These are phyloP conservation scores for Phoma sp. DNA, from an alignment of 2,329 filamentous ascomycete genomes.

Conservation along the genomic window DNA sequence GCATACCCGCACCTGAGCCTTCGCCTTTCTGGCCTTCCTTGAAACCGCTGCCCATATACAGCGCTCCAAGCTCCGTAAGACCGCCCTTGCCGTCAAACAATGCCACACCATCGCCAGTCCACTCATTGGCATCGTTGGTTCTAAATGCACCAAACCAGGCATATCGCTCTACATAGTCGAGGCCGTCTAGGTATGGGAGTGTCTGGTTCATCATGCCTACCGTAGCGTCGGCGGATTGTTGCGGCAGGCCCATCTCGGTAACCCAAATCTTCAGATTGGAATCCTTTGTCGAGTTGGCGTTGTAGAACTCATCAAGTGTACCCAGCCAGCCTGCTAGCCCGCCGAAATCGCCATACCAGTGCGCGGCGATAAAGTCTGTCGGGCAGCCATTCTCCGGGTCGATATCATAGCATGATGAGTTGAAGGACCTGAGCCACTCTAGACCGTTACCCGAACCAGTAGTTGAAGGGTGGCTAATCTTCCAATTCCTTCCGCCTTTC, in stretches of 20 bases:
- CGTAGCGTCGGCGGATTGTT: conserved; percentile 64
- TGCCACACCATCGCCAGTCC: conserved; percentile 46
- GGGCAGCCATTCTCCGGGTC: conserved; percentile 53
- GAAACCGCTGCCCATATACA: conserved; percentile 44
- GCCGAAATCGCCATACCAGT: conserved; percentile 71
- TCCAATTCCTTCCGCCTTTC: conserved; percentile 57
- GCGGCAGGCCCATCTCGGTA: conserved; percentile 74
- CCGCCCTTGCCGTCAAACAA: conserved; percentile 43
- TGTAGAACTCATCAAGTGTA: conserved; percentile 61
- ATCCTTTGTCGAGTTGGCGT: conserved; percentile 58
- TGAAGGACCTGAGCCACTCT: conserved; percentile 73
- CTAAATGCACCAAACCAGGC: conserved; percentile 48
- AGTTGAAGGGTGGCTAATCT: conserved; percentile 73
- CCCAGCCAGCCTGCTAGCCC: conserved; percentile 72
- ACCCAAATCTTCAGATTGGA: conserved; percentile 67
- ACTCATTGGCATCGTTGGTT: conserved; percentile 43
- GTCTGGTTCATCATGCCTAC: conserved; percentile 75
- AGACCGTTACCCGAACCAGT: conserved; percentile 69
- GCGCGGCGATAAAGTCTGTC: conserved; percentile 60
- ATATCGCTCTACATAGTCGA: conserved; percentile 55
- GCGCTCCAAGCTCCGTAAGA: conserved; percentile 41
- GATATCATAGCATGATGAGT: conserved; percentile 61
- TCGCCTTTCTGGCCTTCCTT: conserved; percentile 42
- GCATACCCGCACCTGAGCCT: conserved; percentile 13
- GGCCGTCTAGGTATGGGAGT: conserved; percentile 70